Evolutionary conservation across 2,329 filamentous ascomycete species (phyloP), one percentile per base, ranked within the genome.

Genomic region (Claviceps pazoutovae): DNA sequence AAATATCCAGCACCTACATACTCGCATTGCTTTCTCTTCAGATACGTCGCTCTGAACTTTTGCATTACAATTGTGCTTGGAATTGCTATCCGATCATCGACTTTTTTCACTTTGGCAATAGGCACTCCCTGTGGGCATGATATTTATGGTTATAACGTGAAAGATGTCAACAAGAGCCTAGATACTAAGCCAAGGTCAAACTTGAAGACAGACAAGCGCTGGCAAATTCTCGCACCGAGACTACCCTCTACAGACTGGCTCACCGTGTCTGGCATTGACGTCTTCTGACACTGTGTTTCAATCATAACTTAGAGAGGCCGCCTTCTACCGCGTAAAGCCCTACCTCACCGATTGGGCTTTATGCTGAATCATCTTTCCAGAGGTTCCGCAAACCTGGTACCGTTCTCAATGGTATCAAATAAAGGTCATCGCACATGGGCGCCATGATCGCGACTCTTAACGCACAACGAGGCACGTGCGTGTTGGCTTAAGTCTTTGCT

Each of bases 401-500:
- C 39, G 26, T 17, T 34, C 2, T 9, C 26, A 23, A 43, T 36
- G 26, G 7, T n/a, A 17, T 21, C 5, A 4, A 21, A 34, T 23
- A 21, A 1, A 30, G 13, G 17, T 16, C 16, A 45, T 8, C 5
- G 2, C 26, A 9, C 8, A 4, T 1, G 38, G 4, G 39, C 3
- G 6, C 19, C 39, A 11, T 23, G 11, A 34, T 34, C 17, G 16
- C 26, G 19, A 19, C 26, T 30, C 17, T 23, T 11, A 30, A 26
- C 23, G 17, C 30, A 16, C 16, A 21, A 46, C 16, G 6, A 46
- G 16, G 54, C 60, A 17, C 36, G 16, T 47, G 39, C 14, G 17
- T 34, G 23, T 30, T 34, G 41, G 11, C 48, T 50, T 50, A 62
- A 42, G 56, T 45, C 47, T 51, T 46, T 17, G 52, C 44, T 48